A percentile compares a stretch with the other conserved stretches of the same genome.
These are phyloP conservation scores for Porcisia hertigi DNA, from an alignment of 208 protist genomes.

Conservation along the genomic window DNA sequence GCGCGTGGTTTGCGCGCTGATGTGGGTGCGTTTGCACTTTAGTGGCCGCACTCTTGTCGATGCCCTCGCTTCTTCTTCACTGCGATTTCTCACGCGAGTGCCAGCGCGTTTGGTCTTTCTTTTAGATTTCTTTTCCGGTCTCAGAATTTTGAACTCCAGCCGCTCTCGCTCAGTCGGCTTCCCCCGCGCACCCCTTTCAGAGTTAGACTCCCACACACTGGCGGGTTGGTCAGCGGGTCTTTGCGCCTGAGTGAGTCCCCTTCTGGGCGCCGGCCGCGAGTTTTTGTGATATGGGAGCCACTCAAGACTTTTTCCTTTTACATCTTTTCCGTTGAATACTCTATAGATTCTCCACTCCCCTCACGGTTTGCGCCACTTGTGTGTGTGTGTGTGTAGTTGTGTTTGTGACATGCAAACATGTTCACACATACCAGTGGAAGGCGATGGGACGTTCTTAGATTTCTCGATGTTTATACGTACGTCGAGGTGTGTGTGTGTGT, in stretches of 20 bases:
- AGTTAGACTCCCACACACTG: background rate
- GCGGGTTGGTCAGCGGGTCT: background rate
- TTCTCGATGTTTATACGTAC: background rate
- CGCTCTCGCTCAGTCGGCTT: background rate
- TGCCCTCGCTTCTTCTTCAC: background rate
- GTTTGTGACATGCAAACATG: background rate
- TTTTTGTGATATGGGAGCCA: background rate
- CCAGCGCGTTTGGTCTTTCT: background rate
- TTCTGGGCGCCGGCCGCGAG: background rate
- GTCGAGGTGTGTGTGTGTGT: conserved; percentile 1
- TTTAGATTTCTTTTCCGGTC: background rate
- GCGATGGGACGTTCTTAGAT: background rate
- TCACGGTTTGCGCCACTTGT: background rate
- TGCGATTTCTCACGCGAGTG: background rate
- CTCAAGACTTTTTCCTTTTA: background rate
- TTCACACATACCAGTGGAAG: background rate
- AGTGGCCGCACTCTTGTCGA: background rate
- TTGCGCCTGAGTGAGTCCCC: background rate
- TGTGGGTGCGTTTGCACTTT: background rate
- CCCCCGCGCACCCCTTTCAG: background rate
- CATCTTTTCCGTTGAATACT: background rate
- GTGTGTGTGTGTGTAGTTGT: too few species aligned
- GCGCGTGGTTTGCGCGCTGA: background rate
- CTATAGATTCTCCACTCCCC: background rate
- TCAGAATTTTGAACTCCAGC: background rate